phyloP scores from a whole-genome alignment of 345 rosid species.

The Brassica cretica region DNA sequence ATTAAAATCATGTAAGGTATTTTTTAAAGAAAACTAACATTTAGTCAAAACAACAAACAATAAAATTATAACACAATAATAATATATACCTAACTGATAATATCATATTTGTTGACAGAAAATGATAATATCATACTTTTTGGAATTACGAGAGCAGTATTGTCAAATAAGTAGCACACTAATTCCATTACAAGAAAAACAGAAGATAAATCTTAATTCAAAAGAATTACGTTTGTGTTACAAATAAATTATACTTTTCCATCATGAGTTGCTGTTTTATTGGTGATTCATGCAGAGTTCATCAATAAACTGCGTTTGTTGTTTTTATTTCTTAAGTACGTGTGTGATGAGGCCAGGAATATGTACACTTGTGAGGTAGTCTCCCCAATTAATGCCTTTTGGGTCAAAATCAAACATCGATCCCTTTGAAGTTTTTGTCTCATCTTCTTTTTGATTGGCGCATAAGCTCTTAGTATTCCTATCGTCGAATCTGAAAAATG shows the following conservation, averaged over 20 bases:
- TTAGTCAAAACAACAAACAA: too few species aligned
- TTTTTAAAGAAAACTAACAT: too few species aligned
- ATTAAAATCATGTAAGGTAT: too few species aligned
- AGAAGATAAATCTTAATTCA: background rate
- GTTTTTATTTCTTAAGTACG: conserved; percentile 47
- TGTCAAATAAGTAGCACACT: background rate
- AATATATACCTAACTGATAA: too few species aligned
- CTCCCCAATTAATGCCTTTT: conserved; percentile 57
- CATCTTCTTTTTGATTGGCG: conserved; percentile 27
- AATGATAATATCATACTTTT: background rate
- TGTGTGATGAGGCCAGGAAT: conserved; percentile 62
- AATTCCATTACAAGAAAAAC: background rate
- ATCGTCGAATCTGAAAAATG: conserved; percentile 59
- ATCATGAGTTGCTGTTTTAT: background rate
- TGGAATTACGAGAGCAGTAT: background rate
- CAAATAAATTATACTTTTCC: background rate
- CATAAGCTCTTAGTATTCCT: conserved; percentile 53
- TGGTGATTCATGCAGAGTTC: background rate
- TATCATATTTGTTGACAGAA: background rate
- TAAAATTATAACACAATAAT: too few species aligned
- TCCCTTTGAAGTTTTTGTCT: conserved; percentile 41
- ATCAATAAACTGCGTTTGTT: background rate
- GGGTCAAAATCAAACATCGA: conserved; percentile 62
- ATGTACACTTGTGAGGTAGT: conserved; percentile 58
- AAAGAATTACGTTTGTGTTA: background rate